A percentile compares a stretch with the other conserved stretches of the same genome.
These are phyloP conservation scores for Melaleuca quinquenervia DNA, from an alignment of 345 rosid species.

Conservation along the genomic window DNA sequence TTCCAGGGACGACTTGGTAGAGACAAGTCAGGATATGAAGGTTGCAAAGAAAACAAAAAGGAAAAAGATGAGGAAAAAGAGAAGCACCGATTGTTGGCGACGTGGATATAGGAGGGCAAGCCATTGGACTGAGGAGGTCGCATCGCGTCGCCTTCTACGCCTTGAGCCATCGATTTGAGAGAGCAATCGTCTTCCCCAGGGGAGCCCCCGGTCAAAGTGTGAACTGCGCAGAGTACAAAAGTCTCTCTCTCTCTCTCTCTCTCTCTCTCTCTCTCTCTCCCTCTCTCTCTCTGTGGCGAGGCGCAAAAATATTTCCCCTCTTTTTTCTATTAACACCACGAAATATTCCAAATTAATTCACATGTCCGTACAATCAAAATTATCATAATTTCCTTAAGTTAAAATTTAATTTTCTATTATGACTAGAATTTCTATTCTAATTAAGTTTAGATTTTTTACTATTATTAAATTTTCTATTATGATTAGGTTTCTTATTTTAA, in stretches of 20 bases:
- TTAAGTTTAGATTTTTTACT: no score
- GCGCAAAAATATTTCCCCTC: background rate
- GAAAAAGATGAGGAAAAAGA: background rate
- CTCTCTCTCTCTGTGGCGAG: background rate
- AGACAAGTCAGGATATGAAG: background rate
- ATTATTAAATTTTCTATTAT: no score
- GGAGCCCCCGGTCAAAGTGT: background rate
- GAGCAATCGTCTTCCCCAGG: background rate
- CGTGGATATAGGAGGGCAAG: background rate
- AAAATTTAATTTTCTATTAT: no score
- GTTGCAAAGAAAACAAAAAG: background rate
- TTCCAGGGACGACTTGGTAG: background rate
- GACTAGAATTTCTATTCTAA: no score
- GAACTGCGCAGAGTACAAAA: background rate
- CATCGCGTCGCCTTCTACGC: conserved; percentile 3
- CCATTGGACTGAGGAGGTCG: conserved; percentile 10
- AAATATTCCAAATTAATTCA: no score
- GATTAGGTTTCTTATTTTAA: no score
- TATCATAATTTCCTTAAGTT: no score
- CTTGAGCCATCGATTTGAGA: conserved; percentile 24
- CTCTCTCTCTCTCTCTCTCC: background rate
- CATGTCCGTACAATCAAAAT: no score
- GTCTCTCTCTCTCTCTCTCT: background rate
- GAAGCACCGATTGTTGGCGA: conserved; percentile 10
- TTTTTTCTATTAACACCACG: no score